Base-by-base conservation (phyloP, 2,329 filamentous ascomycete genomes). In the Emmonsiellopsis sp. region DNA sequence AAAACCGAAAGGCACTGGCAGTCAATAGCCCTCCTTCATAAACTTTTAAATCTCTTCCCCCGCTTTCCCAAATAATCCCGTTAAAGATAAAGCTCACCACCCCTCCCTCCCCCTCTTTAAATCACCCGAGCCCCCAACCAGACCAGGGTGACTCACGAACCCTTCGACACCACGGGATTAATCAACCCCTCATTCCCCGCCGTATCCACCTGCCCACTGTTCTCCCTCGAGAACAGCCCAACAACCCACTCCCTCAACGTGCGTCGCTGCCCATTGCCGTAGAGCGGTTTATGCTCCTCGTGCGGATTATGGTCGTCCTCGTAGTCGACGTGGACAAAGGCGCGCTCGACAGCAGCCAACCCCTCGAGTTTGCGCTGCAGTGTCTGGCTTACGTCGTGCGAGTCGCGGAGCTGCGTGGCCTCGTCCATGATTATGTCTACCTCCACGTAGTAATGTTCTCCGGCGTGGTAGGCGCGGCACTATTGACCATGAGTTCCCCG, bases 361-460 rank as follows among this genome's bases (percentile, higher is more conserved):
- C 77, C 80, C 67, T 84, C 81, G 10, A 83, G 71, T 66, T 83
- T 84, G 44, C 80, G 74, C 65, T 83, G 81, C 50, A 84, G 64
- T 8, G 75, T 73, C 63, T 84, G 80, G 20, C 77, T 78, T 30
- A 84, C 77, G 57, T 84, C 80, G 58, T 84, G 81, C 2, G 79
- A 79, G 50, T 82, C 69, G 55, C 75, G 78, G 30, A 83, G 69
- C 6, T 77, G 78, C 2, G 76, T 71, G 3, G 74, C 68, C 56
- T 77, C 77, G 60, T 81, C 76, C 72, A 84, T 80, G 50, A 84
- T 75, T 50, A 84, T 75, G 59, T 84, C 81, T 4, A 84, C 76
- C 59, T 84, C 81, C 15, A 83, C 81, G 58, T 82, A 83, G 59
- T 82, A 80, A 40, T 77, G 75, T 57, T 83, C 79, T 0, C 81